Evolutionary conservation across 148 eudicot genomes (phyloP).

Genomic region (Oxyria digyna): DNA sequence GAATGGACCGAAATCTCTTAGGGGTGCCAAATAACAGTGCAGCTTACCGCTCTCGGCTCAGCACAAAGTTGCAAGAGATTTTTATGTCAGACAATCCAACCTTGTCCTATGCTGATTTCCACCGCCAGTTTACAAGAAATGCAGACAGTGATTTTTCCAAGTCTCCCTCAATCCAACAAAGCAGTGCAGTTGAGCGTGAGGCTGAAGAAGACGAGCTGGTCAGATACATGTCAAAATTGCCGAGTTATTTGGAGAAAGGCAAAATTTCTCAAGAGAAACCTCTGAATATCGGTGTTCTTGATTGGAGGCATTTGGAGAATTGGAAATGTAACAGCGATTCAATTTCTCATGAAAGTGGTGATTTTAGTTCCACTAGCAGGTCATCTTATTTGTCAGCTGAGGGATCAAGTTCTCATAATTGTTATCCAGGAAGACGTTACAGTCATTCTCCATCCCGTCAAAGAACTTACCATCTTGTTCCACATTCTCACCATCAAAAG

Average conservation of each 20-base stretch:
- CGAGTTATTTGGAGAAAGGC: constrained; percentile 63
- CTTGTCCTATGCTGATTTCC: constrained; percentile 41
- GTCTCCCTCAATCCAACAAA: constrained; percentile 21
- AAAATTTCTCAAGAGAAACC: constrained; percentile 44
- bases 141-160: constrained; percentile 15
- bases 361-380: constrained; percentile 40
- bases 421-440: constrained; percentile 14
- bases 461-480: constrained; percentile 11
- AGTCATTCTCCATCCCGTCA: constrained; percentile 26
- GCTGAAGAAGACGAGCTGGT: constrained; percentile 60
- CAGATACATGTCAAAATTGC: constrained; percentile 74
- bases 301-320: constrained; percentile 59
- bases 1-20: constrained; percentile 16
- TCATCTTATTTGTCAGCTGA: constrained; percentile 42
- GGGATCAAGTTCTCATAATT: constrained; percentile 32
- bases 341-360: constrained; percentile 10
- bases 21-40: constrained; percentile 18
- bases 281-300: constrained; percentile 74
- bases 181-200: constrained; percentile 18
- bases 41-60: constrained; percentile 20
- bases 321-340: constrained; percentile 39
- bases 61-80: constrained; percentile 39
- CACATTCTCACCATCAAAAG: constrained; percentile 23
- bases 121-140: constrained; percentile 29
- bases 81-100: constrained; percentile 32